Conservation (phyloP, 108 stramenopile genomes). For the Nitzschia inconspicua region DNA sequence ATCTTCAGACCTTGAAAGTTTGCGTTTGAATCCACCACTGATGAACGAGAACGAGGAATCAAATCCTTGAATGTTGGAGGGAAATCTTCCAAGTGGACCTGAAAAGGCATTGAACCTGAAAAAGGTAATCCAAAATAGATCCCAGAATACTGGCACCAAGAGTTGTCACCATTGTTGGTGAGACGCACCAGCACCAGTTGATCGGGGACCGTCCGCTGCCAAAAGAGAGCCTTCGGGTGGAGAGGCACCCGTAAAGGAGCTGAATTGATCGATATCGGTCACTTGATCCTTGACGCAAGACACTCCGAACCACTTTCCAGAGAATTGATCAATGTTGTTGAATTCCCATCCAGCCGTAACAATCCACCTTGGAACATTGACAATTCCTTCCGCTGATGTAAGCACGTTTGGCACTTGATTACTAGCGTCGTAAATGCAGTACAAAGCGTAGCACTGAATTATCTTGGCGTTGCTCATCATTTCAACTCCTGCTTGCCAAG, state of each 20-base stretch:
- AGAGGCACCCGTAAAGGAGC: constrained; percentile 32
- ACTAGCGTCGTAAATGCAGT: constrained; percentile 18
- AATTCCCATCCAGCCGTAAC: constrained; percentile 5
- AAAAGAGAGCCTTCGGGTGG: constrained; percentile 27
- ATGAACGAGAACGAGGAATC: constrained; percentile 23
- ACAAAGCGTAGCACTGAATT: constrained; percentile 28
- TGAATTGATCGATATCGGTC: constrained; percentile 18
- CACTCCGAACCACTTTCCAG: constrained; percentile 30
- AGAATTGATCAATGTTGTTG: constrained; percentile 19
- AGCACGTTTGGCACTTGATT: constrained; percentile 19
- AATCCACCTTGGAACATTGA: constrained; percentile 20
- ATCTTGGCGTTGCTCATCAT: constrained; percentile 8
- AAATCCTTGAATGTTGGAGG: constrained; percentile 22
- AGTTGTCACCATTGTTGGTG: constrained; percentile 28
- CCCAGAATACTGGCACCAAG: constrained; percentile 23
- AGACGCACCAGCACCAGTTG: constrained; percentile 35
- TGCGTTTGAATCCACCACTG: constrained; percentile 19
- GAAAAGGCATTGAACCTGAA: constrained; percentile 25
- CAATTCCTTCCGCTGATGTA: constrained; percentile 7
- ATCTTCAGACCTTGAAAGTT: constrained; percentile 27
- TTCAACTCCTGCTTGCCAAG: constrained; percentile 14
- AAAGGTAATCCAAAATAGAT: constrained; percentile 2
- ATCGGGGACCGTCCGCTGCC: constrained; percentile 18
- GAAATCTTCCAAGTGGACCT: constrained; percentile 16
- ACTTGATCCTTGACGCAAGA: constrained; percentile 19